Evolutionary conservation across 768 basidiomycete genomes (phyloP), one percentile per base, ranked within the genome.

Genomic region (Neoboletus subvelutipes): DNA sequence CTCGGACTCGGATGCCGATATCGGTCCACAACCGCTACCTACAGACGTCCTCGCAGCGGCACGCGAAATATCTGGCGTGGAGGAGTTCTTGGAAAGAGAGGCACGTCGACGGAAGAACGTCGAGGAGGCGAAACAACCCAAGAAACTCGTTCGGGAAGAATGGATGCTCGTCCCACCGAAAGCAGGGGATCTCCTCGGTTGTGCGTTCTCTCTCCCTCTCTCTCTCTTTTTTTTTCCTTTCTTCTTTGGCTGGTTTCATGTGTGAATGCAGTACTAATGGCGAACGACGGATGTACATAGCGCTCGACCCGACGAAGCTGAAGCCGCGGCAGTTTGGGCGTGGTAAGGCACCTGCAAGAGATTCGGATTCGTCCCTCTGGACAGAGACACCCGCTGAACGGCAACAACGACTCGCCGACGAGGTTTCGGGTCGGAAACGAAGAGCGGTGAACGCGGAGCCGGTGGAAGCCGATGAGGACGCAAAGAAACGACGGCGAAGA

Each of bases 111-210:
- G 82, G 54, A 86, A 89, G 64, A 77, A 84, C 56, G 76, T 85
- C 33, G 89, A 93, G 84, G 93, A 90, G 77, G 88, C 86, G 2
- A 74, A 78, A 12, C 87, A 88, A 64, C 90, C 90, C 12, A 94
- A 93, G 71, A 80, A 82, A 39, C 76, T 85, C 39, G 77, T 92
- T 71, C 84, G 97, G 42, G 92, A 98, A 20, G 94, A 95, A 71
- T 99, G 97, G 97, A 99, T 99, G 97, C 80, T 98, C 45, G 88
- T 90, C 1, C 96, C 96, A 2, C 96, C 97, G 0, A 84, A 87
- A 20, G 83, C 86, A 1, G 86, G 90, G 2, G 90, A 90, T 59
- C 72, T 96, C 13, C 78, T 95, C 5, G 82, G 81, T 46, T 87
- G 93, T 95, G 64, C 60, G 88, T 81, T 18, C 39, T 36, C 34